A percentile compares a stretch with the other conserved stretches of the same genome.
Conservation (phyloP, 345 rosid species). For the Hibiscus syriacus region DNA sequence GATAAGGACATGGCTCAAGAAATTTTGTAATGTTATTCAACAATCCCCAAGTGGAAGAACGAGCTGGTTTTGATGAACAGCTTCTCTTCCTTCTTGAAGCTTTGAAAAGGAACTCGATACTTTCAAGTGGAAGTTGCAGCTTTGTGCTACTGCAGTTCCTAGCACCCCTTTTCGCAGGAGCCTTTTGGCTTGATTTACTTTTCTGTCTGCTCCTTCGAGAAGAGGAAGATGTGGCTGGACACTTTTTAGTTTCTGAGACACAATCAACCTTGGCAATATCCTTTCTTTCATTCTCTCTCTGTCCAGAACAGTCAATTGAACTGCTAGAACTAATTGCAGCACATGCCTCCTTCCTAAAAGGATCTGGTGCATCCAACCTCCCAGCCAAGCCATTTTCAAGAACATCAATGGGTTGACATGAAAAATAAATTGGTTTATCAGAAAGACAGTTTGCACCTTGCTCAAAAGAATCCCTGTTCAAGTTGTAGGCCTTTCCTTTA, state of each 20-base stretch:
- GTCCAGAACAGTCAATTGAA: conserved; percentile 23
- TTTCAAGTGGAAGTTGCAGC: conserved; percentile 24
- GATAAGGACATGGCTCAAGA: conserved; percentile 33
- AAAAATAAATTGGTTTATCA: conserved; percentile 10
- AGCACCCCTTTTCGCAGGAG: conserved; percentile 27
- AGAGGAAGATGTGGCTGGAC: conserved; percentile 26
- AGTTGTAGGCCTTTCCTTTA: conserved; percentile 20
- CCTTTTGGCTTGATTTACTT: conserved; percentile 35
- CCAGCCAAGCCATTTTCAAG: conserved; percentile 24
- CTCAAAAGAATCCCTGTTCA: conserved; percentile 21
- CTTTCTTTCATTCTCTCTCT: conserved; percentile 30
- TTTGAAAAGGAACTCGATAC: conserved; percentile 32
- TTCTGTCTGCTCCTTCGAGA: conserved; percentile 34
- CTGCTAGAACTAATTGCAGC: conserved; percentile 22
- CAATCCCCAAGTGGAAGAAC: conserved; percentile 73
- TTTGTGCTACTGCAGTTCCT: conserved; percentile 34
- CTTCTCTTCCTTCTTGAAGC: conserved; percentile 66
- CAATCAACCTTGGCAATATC: conserved; percentile 26
- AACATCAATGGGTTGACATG: conserved; percentile 14
- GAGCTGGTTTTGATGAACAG: conserved; percentile 49
- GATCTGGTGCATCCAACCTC: conserved; percentile 20
- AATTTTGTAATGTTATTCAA: conserved; percentile 36
- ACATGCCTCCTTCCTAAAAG: conserved; percentile 18
- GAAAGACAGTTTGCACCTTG: conserved; percentile 1
- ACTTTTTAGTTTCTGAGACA: conserved; percentile 31